Percentiles rank a stretch among this genome's conserved stretches.
Conservation (phyloP, 768 basidiomycete genomes). For the Tylopilus rubrobrunneus region DNA sequence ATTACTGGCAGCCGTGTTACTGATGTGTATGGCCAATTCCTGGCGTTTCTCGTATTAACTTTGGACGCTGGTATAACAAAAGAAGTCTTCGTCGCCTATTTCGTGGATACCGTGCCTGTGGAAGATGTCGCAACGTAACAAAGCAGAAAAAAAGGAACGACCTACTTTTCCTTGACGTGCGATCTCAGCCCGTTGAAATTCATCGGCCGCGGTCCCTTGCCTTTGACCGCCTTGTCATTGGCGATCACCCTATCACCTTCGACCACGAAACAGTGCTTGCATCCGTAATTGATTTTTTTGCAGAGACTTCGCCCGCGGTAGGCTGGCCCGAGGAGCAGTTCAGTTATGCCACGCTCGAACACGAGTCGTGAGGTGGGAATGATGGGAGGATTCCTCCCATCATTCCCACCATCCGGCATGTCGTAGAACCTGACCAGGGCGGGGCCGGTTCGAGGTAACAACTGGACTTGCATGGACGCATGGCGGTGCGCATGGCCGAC, state of each 20-base stretch:
- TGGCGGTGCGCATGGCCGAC: conserved; percentile 65
- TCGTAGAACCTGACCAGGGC: not conserved
- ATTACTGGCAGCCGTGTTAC: no score
- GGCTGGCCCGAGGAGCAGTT: conserved; percentile 17
- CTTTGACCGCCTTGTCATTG: no score
- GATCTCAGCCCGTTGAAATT: conserved; percentile 56
- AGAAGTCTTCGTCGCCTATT: conserved; percentile 55
- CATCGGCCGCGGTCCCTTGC: conserved; percentile 29
- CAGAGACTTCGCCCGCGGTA: conserved; percentile 27
- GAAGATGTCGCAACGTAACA: not conserved
- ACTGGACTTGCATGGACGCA: conserved; percentile 41
- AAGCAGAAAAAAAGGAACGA: not conserved
- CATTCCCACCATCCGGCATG: not conserved
- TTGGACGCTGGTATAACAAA: conserved; percentile 17
- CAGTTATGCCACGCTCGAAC: conserved; percentile 25
- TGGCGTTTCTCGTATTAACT: no score
- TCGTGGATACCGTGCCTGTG: conserved; percentile 46
- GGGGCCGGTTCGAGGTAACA: no score
- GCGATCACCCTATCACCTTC: not conserved
- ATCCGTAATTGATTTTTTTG: conserved; percentile 42
- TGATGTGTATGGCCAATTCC: no score
- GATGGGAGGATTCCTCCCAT: accelerated
- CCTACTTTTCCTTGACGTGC: conserved; percentile 61
- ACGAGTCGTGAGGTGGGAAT: not conserved
- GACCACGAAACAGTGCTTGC: conserved; percentile 45